Conservation (phyloP, 441 rosid species). For the Macaranga tanarius region DNA sequence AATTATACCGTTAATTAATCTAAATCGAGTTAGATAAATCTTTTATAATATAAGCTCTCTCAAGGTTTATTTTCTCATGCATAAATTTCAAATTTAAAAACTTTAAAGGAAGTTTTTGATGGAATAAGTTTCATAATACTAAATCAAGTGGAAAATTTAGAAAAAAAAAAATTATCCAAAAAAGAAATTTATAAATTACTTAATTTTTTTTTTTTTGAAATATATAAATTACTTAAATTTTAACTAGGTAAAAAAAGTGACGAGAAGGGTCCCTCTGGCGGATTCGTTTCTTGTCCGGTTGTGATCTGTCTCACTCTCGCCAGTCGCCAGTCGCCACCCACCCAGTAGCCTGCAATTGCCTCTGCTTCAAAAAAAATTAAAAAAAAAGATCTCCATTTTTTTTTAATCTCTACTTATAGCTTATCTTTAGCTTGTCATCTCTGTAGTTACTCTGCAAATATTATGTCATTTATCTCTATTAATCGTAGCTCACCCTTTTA, state of each 20-base stretch:
- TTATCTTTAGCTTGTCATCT: neutral
- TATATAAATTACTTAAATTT: no score
- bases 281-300: slow-evolving; percentile 28
- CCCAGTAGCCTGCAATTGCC: neutral
- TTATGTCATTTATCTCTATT: neutral
- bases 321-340: no score
- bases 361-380: no score
- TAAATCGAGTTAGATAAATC: no score
- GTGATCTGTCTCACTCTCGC: slow-evolving; percentile 12
- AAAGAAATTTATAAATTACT: neutral
- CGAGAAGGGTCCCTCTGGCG: slow-evolving; percentile 3
- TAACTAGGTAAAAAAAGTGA: neutral
- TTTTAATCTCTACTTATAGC: neutral
- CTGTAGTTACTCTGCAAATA: neutral
- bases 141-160: no score
- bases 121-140: no score
- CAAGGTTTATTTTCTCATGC: no score
- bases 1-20: no score
- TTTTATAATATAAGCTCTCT: no score
- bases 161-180: neutral
- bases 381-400: slow-evolving; percentile 2
- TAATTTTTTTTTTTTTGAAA: neutral
- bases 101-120: no score
- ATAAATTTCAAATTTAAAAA: no score
- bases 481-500: neutral